Base-by-base conservation (phyloP, 306 rosid species). In the Begonia peltatifolia region DNA sequence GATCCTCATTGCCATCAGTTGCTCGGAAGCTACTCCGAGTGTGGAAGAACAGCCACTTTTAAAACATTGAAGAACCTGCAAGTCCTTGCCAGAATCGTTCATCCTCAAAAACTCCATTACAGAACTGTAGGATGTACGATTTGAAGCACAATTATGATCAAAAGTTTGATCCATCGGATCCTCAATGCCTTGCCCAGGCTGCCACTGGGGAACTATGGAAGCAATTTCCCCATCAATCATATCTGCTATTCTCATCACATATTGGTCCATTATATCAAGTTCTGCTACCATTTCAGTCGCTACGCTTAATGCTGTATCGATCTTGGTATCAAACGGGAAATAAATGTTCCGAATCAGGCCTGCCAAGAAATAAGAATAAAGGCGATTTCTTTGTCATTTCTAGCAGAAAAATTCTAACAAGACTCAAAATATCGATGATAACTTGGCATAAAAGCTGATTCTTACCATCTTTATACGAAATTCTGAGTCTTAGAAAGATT, bases 241-340 rank as follows among this genome's bases (percentile, higher is more conserved):
- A 65, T 78, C 84, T n/a, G 64, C 64, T 48, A 60, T 60, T 50
- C 64, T 60, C 3, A 55, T 60, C 18, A 74, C 95, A 59, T 84
- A 89, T 53, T 80, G 97, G 66, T 89, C 97, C 0, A 79, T 89
- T 42, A 89, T 84, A 70, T 84, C 90, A 1, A 89, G 82, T 51
- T 89, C 97, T 12, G 94, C 97, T 48, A 84, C 80, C 97, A 89
- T 89, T 74, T 89, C 97, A 6, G 94, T 68, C 20, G 97, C 93
- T 41, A 89, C 97, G 3, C 85, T 82, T 41, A 84, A 52, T 66
- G 97, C 95, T 18, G 97, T 89, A 62, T 84, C 97, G 2, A 43
- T 72, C 71, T 80, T 84, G 48, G 69, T 55, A 70, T 89, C 95
- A 52, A 89, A 89, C 12, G 90, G 87, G 70, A 89, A 89, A 71